Base-by-base conservation (phyloP, 345 rosid species). In the Rhizophora mangle region DNA sequence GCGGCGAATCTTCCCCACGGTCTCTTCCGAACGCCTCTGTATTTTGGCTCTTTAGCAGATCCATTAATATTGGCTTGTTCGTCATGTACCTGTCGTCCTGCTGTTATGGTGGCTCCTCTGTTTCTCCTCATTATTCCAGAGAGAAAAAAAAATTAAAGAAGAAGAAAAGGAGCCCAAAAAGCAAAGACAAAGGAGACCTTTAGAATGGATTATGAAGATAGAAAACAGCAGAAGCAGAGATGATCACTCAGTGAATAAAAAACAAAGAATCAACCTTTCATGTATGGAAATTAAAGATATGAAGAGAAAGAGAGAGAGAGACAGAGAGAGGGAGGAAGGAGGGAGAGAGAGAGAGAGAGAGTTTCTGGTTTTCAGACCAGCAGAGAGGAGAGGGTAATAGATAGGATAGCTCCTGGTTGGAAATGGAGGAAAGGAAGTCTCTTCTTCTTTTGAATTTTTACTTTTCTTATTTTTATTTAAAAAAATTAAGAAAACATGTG, bases 1-100 rank as follows among this genome's bases (percentile, higher is more conserved):
- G 98, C 97, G 0, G 97, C 96, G 79, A 84, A 94, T 32, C 88
- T 77, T 0, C 98, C 97, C 94, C 96, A 89, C 19, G 94, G 97
- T 80, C 98, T 79, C 82, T 85, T 88, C 49, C 98, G 70, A 0
- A 94, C 98, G 57, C 98, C 97, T 82, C 98, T 89, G 79, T 90
- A 93, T 76, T 85, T 87, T 30, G 84, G 84, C 70, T 87, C 96
- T 26, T 78, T 83, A 3, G 63, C 72, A 64, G 86, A 82, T 82
- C 84, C 86, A 68, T 68, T 79, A 6, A 68, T 76, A 8, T 78
- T 66, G 4, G 30, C 47, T 71, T 49, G 26, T 21, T 69, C 47
- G 10, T 66, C 77, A 43, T 13, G 49, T 18, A 43, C 49, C 49
- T 43, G 49, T 13, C 4, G 13, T 9, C 46, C 81, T 5, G 30